A percentile compares a stretch with the other conserved stretches of the same genome.
Conservation (phyloP, 83 land plant species). For the Diphasiastrum complanatum region DNA sequence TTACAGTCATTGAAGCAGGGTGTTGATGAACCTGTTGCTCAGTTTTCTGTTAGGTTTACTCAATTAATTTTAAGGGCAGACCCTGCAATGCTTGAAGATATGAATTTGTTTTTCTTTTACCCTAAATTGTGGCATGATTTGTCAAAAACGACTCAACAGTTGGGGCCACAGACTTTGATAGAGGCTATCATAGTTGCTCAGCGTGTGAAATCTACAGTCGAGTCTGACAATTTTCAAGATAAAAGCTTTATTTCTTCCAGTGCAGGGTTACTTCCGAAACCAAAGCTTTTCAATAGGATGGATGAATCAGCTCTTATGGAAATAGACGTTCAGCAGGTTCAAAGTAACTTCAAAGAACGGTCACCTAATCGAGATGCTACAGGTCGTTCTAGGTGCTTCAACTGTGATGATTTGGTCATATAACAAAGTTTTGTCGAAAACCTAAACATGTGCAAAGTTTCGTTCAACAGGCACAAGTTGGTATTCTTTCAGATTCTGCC, state of each 20-base stretch:
- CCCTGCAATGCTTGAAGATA: not conserved
- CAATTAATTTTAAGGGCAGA: not conserved
- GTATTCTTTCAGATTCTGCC: not conserved
- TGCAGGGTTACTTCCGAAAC: too few species aligned
- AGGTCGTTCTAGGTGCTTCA: too few species aligned
- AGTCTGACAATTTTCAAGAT: not conserved
- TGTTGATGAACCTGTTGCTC: not conserved
- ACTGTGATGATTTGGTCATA: too few species aligned
- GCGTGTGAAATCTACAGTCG: not conserved
- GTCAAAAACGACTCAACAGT: not conserved
- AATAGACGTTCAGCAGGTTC: too few species aligned
- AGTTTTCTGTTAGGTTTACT: not conserved
- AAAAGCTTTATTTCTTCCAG: not conserved
- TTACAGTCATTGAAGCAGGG: not conserved
- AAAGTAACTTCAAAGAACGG: too few species aligned
- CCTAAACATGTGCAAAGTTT: not conserved
- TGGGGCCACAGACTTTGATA: not conserved
- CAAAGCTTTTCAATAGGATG: too few species aligned
- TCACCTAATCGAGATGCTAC: too few species aligned
- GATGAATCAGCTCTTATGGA: too few species aligned
- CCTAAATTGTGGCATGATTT: not conserved
- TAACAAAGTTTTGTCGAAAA: not conserved
- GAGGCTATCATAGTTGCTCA: not conserved
- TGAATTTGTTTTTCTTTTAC: not conserved
- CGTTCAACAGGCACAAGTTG: not conserved